Evolutionary conservation across 768 basidiomycete species (phyloP), one percentile per base, ranked within the genome.

Genomic region (Dentipellis fragilis): DNA sequence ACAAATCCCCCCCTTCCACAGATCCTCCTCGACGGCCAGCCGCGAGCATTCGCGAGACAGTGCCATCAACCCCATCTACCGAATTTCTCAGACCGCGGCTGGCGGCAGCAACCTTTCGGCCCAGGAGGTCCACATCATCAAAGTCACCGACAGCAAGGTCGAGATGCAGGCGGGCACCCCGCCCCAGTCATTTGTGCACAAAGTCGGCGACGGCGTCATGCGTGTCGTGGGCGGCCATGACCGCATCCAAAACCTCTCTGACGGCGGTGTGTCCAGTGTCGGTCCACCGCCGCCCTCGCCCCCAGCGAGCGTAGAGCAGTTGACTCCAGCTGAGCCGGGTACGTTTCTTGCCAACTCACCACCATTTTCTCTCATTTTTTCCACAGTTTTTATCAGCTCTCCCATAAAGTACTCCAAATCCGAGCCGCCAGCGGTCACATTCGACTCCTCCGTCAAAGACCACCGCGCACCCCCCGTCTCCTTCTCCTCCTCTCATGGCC

Each of bases 211-310:
- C 19, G 60, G 69, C 38, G 56, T 74, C 60, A 55, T 67, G 56
- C 67, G 68, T 54, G 66, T 68, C 56, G 66, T 70, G 9, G 63
- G 68, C 37, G 57, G 52, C 19, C 54, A 51, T 42, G 56, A 35
- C 36, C 54, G 61, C 10, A 49, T 22, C 34, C 55, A 62, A 36
- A 37, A 35, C 16, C 58, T 53, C 48, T 60, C 59, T 49, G 54
- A 39, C 16, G 63, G 63, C 37, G 29, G 29, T 29, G 3, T 29
- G 29, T 57, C 56, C 37, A 68, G 68, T 59, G 53, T 68, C 45
- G 81, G 82, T n/a, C 82, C 81, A 9, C 80, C 80, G 0, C 81
- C 80, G 2, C 80, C 83, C 10, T 82, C 77, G 0, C 75, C 75
- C 1, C 76, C 75, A 10, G 74, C 75, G 19, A 78, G 76, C 62